Conservation (phyloP, 1,284 basidiomycete species). For the Ceratobasidium sp. region DNA sequence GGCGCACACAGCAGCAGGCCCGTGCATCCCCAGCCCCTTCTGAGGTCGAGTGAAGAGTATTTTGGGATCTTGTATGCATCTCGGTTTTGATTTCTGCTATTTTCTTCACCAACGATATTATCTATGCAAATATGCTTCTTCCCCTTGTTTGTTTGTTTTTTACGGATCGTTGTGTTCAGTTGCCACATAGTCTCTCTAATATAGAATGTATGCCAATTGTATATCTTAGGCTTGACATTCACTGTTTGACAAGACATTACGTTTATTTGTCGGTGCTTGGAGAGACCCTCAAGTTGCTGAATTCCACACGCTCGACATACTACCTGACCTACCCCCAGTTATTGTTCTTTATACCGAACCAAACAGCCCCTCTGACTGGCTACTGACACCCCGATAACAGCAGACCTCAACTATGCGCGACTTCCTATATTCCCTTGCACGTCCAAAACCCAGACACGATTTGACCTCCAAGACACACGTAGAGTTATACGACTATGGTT, state of each 20-base stretch:
- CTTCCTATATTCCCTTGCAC: constrained; percentile 25
- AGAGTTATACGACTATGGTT: constrained; percentile 41
- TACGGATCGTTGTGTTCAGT: neutral
- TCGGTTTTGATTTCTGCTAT: neutral
- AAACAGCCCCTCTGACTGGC: neutral
- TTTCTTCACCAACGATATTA: constrained; percentile 4
- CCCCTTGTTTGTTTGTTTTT: no score
- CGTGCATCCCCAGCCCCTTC: constrained; percentile 38
- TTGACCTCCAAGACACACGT: constrained; percentile 43
- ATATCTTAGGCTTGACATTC: no score
- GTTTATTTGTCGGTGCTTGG: no score
- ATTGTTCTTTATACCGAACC: no score
- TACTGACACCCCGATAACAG: neutral
- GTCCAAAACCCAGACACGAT: constrained; percentile 14
- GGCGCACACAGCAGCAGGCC: constrained; percentile 17
- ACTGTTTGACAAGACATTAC: no score
- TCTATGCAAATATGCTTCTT: constrained; percentile 19
- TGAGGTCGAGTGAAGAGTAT: constrained; percentile 35
- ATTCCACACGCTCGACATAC: no score
- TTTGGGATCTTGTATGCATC: constrained; percentile 11
- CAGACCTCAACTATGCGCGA: constrained; percentile 18
- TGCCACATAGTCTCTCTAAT: no score
- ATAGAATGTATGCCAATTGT: no score
- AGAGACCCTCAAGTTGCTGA: no score
- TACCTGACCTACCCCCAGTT: no score